Percentiles rank a stretch among this genome's conserved stretches.
phyloP scores from a whole-genome alignment of 148 eudicot genomes.

The Oxyria digyna region DNA sequence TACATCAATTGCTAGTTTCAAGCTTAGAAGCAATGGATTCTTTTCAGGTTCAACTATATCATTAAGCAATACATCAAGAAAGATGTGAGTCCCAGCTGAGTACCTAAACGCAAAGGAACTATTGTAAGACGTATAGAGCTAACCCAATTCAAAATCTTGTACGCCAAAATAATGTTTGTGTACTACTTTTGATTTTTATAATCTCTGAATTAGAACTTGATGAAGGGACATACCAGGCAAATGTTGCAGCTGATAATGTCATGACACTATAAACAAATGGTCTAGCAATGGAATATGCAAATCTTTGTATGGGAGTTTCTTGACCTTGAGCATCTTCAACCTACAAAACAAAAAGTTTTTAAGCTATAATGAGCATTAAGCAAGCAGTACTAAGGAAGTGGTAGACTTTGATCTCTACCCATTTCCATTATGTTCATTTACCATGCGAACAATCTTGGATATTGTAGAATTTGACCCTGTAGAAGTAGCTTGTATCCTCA shows the following conservation, averaged over 20 bases:
- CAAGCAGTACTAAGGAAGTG: too few relatives aligned
- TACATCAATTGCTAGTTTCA: conserved; percentile 88
- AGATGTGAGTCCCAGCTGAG: conserved; percentile 57
- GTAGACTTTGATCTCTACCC: too few relatives aligned
- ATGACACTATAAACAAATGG: conserved; percentile 88
- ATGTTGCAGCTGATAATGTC: conserved; percentile 80
- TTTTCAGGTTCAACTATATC: conserved; percentile 92
- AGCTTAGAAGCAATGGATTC: too few relatives aligned
- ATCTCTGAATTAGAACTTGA: not conserved
- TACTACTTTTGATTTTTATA: not conserved
- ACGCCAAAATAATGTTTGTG: not conserved
- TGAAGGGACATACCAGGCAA: conserved; percentile 27
- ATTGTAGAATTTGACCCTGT: conserved; percentile 91
- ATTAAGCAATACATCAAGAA: conserved; percentile 88
- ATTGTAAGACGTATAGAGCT: too few relatives aligned
- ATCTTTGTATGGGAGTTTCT: too few relatives aligned
- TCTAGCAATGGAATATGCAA: too few relatives aligned
- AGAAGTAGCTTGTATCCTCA: conserved; percentile 76
- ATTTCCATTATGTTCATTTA: too few relatives aligned
- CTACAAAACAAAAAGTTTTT: too few relatives aligned
- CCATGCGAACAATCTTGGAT: conserved; percentile 77
- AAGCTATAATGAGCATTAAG: too few relatives aligned
- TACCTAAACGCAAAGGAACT: too few relatives aligned
- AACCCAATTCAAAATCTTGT: not conserved
- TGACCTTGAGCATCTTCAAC: too few relatives aligned